Percentiles rank a stretch among this genome's conserved stretches.
Evolutionary conservation across 2,329 filamentous ascomycete genomes (phyloP).

Genomic region (Penicillium vulpinum): DNA sequence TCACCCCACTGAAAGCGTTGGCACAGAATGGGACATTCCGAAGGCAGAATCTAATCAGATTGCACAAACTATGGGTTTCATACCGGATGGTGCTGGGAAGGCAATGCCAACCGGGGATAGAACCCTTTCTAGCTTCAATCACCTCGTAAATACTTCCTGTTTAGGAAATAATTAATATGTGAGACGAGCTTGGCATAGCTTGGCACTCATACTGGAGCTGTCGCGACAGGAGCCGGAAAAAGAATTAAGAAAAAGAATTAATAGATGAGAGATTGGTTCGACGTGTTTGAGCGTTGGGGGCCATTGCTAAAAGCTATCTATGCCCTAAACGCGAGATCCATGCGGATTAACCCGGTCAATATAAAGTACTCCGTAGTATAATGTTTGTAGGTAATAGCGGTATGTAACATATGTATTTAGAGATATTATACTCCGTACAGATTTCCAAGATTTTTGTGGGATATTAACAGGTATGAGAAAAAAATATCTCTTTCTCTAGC

Average conservation of each 20-base stretch:
- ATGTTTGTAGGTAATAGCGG: background rate
- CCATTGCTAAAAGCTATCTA: background rate
- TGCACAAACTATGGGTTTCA: background rate
- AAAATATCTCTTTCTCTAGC: background rate
- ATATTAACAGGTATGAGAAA: background rate
- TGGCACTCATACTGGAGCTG: background rate
- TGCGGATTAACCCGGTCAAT: background rate
- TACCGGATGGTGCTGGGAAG: background rate
- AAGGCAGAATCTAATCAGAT: conserved; percentile 14
- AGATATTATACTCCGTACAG: background rate
- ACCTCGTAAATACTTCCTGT: background rate
- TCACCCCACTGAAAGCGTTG: background rate
- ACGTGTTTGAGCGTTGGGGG: background rate
- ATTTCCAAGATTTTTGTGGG: too few relatives aligned
- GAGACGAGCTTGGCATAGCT: background rate
- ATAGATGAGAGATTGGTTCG: background rate
- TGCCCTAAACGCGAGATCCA: background rate
- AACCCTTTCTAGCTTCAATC: conserved; percentile 1
- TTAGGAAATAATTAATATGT: background rate
- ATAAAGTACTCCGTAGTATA: background rate
- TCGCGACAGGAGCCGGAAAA: conserved; percentile 2
- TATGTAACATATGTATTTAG: background rate
- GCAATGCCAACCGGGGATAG: background rate
- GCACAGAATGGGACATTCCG: background rate
- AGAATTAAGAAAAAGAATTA: background rate